Percentiles rank a stretch among this genome's conserved stretches.
phyloP scores from a whole-genome alignment of 1,284 basidiomycete species.

The Vanrija sp. region DNA sequence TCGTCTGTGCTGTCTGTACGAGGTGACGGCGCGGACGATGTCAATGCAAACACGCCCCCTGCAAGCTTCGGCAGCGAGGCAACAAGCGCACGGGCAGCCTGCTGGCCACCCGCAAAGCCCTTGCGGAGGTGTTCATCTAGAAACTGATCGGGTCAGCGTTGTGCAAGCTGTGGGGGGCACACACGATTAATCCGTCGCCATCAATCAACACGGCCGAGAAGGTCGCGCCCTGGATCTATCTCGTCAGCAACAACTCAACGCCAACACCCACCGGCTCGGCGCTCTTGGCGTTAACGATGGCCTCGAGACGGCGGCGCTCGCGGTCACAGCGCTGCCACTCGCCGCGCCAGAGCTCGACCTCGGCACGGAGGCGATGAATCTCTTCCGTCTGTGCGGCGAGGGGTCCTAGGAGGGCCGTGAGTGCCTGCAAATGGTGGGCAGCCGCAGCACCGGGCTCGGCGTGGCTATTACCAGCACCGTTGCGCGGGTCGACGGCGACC shows the following conservation, averaged over 20 bases:
- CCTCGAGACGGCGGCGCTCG: slow-evolving; percentile 31
- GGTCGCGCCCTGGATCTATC: slow-evolving; percentile 7
- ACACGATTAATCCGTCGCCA: slow-evolving; percentile 41
- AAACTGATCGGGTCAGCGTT: slow-evolving; percentile 19
- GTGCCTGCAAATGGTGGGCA: slow-evolving; percentile 23
- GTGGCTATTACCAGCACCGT: slow-evolving; percentile 1
- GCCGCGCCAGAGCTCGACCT: slow-evolving; percentile 37
- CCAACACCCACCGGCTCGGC: slow-evolving; percentile 16
- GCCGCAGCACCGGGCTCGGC: slow-evolving; percentile 19
- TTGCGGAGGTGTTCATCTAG: slow-evolving; percentile 25
- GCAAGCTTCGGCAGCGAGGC: slow-evolving; percentile 24
- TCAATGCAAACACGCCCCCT: background rate
- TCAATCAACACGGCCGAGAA: slow-evolving; percentile 42
- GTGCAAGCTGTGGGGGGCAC: background rate
- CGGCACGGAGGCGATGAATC: slow-evolving; percentile 38
- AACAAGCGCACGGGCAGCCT: slow-evolving; percentile 33
- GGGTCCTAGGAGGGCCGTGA: slow-evolving; percentile 23
- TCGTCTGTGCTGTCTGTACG: background rate
- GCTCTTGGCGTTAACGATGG: slow-evolving; percentile 19
- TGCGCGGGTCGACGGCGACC: background rate
- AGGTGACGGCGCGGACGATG: background rate
- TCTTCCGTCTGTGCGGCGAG: slow-evolving; percentile 29
- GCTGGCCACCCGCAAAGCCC: slow-evolving; percentile 37
- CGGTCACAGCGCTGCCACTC: slow-evolving; percentile 32
- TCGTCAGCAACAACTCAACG: slow-evolving; percentile 1